phyloP scores from a whole-genome alignment of 805 yeast genomes.

The Candida chilensis region DNA sequence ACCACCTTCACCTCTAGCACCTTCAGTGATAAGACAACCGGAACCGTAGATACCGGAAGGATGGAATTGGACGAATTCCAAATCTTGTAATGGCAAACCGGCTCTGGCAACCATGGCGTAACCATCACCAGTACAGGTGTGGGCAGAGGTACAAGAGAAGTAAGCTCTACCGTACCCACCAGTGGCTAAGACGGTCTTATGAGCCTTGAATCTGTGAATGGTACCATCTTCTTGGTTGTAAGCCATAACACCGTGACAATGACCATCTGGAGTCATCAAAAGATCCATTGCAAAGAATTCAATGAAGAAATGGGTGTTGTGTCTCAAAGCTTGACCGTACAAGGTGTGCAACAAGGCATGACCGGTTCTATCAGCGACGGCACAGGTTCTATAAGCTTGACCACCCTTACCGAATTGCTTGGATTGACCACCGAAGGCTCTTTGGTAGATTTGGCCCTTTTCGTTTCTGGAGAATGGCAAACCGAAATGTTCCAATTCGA shows the following conservation, averaged over 20 bases:
- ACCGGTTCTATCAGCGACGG: conserved; percentile 40
- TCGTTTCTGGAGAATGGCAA: conserved; percentile 38
- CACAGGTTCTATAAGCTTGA: conserved; percentile 39
- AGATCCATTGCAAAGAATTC: conserved; percentile 38
- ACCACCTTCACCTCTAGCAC: conserved; percentile 44
- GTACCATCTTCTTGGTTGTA: conserved; percentile 40
- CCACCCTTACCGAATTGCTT: conserved; percentile 40
- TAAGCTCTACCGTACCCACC: conserved; percentile 40
- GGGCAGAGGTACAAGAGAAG: conserved; percentile 39
- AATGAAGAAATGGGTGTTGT: conserved; percentile 36
- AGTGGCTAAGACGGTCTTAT: conserved; percentile 35
- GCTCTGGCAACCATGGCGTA: conserved; percentile 38
- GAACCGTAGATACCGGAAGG: conserved; percentile 40
- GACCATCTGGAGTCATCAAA: conserved; percentile 34
- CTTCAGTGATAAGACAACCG: conserved; percentile 38
- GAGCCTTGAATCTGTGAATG: conserved; percentile 34
- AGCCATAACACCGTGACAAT: conserved; percentile 35
- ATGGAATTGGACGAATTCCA: conserved; percentile 38
- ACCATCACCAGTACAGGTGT: conserved; percentile 41
- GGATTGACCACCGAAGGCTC: conserved; percentile 39
- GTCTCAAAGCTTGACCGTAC: conserved; percentile 36
- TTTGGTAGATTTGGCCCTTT: conserved; percentile 35
- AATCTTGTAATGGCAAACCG: conserved; percentile 36
- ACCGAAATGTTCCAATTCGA: conserved; percentile 37
- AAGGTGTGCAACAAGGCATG: conserved; percentile 36